phyloP scores from a whole-genome alignment of 2,329 filamentous ascomycete species.

The Berkeleyomyces rouxiae region DNA sequence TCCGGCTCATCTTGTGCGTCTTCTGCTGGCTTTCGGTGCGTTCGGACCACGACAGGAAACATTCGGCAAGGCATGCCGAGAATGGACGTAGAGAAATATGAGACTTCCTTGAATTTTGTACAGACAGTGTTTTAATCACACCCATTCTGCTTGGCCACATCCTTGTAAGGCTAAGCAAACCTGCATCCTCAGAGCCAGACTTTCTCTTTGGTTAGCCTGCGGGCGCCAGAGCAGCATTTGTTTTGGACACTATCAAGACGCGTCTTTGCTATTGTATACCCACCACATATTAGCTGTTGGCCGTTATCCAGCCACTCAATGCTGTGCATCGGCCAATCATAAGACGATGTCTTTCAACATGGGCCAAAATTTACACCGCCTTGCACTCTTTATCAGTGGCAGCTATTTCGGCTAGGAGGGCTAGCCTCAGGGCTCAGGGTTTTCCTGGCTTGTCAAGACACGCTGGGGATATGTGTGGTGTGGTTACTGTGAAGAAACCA shows the following conservation, averaged over 20 bases:
- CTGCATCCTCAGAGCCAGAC: not conserved
- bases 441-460: slow-evolving; percentile 1
- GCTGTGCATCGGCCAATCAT: not conserved
- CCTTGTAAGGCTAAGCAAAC: not conserved
- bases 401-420: not conserved
- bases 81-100: not conserved
- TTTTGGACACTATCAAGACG: not conserved
- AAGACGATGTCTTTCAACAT: not conserved
- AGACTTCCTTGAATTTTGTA: not conserved
- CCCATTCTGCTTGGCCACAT: not conserved
- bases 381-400: not conserved
- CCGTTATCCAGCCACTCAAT: not conserved
- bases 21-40: not conserved
- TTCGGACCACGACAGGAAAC: not conserved
- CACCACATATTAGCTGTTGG: not conserved
- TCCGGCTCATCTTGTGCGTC: not conserved
- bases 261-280: not conserved
- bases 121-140: not conserved
- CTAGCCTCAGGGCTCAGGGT: not conserved
- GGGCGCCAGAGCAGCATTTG: not conserved
- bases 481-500: not conserved
- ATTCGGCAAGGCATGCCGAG: not conserved
- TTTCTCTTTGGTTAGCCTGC: not conserved
- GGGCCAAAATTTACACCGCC: not conserved
- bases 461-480: not conserved